These are phyloP conservation scores for Sextonia rubra DNA, from an alignment of 164 flowering plant species.

Conservation along the genomic window DNA sequence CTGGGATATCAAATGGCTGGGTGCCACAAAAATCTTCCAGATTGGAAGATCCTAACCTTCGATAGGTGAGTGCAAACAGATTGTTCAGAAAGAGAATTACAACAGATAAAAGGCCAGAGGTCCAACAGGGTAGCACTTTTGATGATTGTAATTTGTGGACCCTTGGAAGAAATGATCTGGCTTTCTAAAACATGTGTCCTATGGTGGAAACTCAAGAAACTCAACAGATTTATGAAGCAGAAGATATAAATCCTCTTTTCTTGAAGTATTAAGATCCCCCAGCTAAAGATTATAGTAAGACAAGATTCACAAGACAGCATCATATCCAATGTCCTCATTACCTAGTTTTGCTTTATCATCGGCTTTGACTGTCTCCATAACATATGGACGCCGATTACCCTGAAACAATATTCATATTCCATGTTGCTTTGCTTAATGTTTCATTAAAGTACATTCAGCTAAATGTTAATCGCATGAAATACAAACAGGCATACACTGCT, in stretches of 20 bases:
- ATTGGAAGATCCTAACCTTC: too few species aligned
- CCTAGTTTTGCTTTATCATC: slow-evolving; percentile 92
- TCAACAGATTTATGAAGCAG: neutral
- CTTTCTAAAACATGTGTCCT: neutral
- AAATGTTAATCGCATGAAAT: neutral
- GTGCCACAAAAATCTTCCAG: too few species aligned
- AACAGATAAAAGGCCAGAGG: neutral
- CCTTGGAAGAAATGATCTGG: neutral
- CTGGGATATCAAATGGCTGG: too few species aligned
- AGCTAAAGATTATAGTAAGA: neutral
- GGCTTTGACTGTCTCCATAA: slow-evolving; percentile 88
- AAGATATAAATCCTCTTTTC: neutral
- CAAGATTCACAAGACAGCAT: neutral
- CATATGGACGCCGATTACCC: slow-evolving; percentile 85
- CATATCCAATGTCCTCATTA: slow-evolving; percentile 18
- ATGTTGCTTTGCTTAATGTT: neutral
- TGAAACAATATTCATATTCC: slow-evolving; percentile 21
- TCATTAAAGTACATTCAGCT: neutral
- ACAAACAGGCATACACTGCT: slow-evolving; percentile 46
- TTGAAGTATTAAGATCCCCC: neutral
- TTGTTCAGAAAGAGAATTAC: neutral
- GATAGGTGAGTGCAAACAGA: too few species aligned
- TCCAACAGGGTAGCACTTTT: neutral
- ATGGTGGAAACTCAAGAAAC: neutral
- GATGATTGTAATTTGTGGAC: neutral